Percentiles rank a stretch among this genome's conserved stretches.
phyloP scores from a whole-genome alignment of 2,329 filamentous ascomycete genomes.

The Periconia sp. region DNA sequence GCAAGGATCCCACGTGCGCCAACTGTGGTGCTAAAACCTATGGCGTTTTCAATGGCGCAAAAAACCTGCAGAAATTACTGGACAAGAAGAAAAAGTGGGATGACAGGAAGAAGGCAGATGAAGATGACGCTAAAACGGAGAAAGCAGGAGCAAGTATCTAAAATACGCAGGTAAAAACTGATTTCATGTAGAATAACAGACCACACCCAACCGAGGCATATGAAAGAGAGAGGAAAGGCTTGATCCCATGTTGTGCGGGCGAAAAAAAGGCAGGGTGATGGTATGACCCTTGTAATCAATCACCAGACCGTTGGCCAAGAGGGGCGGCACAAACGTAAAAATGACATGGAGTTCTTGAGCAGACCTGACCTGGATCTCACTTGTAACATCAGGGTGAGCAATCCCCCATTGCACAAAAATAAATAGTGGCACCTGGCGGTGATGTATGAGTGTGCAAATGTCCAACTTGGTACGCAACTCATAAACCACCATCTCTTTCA shows the following conservation, averaged over 20 bases:
- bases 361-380: too few relatives aligned
- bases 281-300: too few relatives aligned
- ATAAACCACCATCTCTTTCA: slow-evolving; percentile 20
- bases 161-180: not conserved
- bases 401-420: too few relatives aligned
- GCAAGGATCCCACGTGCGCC: slow-evolving; percentile 83
- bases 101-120: slow-evolving; percentile 59
- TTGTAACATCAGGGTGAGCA: too few relatives aligned
- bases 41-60: slow-evolving; percentile 87
- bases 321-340: too few relatives aligned
- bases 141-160: slow-evolving; percentile 7
- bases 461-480: not conserved
- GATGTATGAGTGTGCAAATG: not conserved
- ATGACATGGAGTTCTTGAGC: too few relatives aligned
- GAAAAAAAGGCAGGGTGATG: too few relatives aligned
- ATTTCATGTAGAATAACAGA: not conserved
- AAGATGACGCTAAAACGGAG: slow-evolving; percentile 48
- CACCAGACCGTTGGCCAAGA: too few relatives aligned
- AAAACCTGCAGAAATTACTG: slow-evolving; percentile 77
- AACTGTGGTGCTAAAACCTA: slow-evolving; percentile 83
- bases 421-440: too few relatives aligned
- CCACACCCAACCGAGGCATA: too few relatives aligned
- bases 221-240: too few relatives aligned
- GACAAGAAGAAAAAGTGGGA: slow-evolving; percentile 69
- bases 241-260: too few relatives aligned